A percentile compares a stretch with the other conserved stretches of the same genome.
phyloP scores from a whole-genome alignment of 768 basidiomycete genomes.

The Mrakia hoshinonis region DNA sequence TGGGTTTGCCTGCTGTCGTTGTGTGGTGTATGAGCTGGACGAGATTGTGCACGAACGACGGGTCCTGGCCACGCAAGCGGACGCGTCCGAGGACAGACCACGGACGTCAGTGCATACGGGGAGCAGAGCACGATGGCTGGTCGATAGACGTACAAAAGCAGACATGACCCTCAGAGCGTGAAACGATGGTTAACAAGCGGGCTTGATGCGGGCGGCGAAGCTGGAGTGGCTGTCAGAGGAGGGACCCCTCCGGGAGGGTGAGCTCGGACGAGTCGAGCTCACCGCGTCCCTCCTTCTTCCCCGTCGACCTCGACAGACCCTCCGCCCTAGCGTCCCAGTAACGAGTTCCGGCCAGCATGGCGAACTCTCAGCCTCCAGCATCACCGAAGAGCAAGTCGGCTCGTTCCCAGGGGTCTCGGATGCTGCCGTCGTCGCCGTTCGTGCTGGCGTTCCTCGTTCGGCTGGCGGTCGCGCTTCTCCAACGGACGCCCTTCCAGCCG shows the following conservation, averaged over 20 bases:
- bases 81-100: neutral
- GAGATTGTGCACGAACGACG: neutral
- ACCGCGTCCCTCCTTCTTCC: neutral
- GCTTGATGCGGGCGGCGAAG: neutral
- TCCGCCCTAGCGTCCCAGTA: no score
- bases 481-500: slow-evolving; percentile 85
- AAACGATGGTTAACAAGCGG: neutral
- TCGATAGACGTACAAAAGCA: neutral
- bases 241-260: neutral
- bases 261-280: neutral
- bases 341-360: no score
- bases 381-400: neutral
- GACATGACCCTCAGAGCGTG: neutral
- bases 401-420: neutral
- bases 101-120: neutral
- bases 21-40: slow-evolving; percentile 2
- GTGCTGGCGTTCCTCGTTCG: slow-evolving; percentile 22
- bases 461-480: slow-evolving; percentile 45
- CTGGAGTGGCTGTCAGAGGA: neutral
- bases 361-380: no score
- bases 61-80: neutral
- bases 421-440: neutral
- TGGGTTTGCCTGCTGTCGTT: neutral
- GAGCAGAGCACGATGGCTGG: neutral
- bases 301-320: no score